A percentile compares a stretch with the other conserved stretches of the same genome.
Conservation (phyloP, 2,329 filamentous ascomycete genomes). For the Apiospora hydei region DNA sequence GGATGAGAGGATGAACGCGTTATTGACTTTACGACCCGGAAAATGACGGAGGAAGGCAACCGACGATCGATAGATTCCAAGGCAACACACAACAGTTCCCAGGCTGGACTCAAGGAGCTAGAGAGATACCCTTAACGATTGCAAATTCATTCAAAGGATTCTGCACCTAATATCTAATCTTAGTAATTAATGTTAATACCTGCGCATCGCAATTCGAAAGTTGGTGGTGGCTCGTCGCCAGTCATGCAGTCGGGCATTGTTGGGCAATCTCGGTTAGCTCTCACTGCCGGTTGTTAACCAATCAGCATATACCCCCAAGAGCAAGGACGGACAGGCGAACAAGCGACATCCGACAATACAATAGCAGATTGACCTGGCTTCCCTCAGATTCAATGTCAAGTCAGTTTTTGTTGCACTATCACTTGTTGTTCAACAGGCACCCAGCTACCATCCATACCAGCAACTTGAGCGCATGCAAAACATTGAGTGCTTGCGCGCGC, state of each 20-base stretch:
- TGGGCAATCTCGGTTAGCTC: constrained; percentile 3
- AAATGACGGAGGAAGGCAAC: neutral
- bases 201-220: neutral
- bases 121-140: constrained; percentile 2
- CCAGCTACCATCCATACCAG: no score
- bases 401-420: neutral
- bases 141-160: neutral
- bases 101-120: constrained; percentile 7
- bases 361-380: no score
- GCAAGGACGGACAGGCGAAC: neutral
- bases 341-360: neutral
- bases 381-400: neutral
- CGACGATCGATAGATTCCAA: neutral
- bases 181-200: neutral
- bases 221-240: neutral
- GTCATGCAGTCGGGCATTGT: neutral
- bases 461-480: no score
- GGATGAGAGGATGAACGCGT: constrained; percentile 5
- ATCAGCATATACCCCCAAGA: neutral
- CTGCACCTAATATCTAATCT: neutral
- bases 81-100: neutral
- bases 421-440: neutral
- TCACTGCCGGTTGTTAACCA: neutral
- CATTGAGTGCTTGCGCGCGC: neutral
- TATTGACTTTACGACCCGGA: neutral